These are phyloP conservation scores for Verticillium nonalfalfae DNA, from an alignment of 2,329 filamentous ascomycete species.

Conservation along the genomic window DNA sequence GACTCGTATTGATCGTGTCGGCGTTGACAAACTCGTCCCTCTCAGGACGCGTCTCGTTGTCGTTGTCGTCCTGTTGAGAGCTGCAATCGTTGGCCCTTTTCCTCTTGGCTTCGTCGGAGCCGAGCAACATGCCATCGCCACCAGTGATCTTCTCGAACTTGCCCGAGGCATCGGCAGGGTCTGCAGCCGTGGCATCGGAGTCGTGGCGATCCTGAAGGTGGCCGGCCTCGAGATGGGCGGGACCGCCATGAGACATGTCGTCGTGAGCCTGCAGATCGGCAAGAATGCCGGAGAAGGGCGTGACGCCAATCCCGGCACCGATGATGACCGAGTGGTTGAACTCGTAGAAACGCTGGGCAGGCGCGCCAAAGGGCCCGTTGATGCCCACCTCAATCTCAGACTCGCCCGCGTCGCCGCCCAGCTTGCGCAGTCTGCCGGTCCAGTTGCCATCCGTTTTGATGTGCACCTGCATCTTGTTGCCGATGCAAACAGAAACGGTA, in stretches of 20 bases:
- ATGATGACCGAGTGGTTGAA: conserved; percentile 50
- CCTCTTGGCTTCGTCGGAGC: neutral
- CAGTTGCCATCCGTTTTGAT: conserved; percentile 55
- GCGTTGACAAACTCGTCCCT: conserved; percentile 10
- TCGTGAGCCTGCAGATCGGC: conserved; percentile 45
- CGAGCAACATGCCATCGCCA: neutral
- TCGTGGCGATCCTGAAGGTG: conserved; percentile 10
- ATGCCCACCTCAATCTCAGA: conserved; percentile 41
- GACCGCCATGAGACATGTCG: conserved; percentile 25
- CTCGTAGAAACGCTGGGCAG: conserved; percentile 52
- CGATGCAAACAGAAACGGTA: conserved; percentile 48
- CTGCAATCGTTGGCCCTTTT: neutral
- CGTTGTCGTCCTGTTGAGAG: neutral
- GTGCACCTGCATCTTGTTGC: conserved; percentile 45
- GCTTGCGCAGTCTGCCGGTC: conserved; percentile 38
- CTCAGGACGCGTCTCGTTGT: neutral
- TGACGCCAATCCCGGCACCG: conserved; percentile 51
- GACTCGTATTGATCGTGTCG: conserved; percentile 4
- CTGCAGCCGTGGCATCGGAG: conserved; percentile 7
- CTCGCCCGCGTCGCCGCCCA: conserved; percentile 28
- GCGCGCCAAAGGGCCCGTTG: conserved; percentile 52
- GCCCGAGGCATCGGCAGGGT: neutral
- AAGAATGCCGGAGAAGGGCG: conserved; percentile 50
- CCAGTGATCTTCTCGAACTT: neutral
- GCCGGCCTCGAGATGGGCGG: conserved; percentile 8